Percentiles rank a stretch among this genome's conserved stretches.
Conservation (phyloP, 78 protist species). For the Blattamonas nauphoetae region DNA sequence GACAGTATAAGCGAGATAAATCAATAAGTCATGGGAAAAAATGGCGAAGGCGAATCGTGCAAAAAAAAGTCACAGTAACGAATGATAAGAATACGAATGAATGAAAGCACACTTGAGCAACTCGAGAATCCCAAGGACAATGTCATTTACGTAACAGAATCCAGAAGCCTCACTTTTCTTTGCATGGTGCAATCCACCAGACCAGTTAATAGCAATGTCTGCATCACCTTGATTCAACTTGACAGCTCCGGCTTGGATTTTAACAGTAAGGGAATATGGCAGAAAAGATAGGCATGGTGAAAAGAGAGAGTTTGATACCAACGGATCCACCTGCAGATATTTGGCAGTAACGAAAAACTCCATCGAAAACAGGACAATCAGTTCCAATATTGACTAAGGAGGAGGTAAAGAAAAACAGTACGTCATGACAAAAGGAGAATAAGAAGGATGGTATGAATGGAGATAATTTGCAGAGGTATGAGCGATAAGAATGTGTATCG, state of each 20-base stretch:
- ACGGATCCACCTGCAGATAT: slow-evolving; percentile 91
- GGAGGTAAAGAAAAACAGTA: neutral
- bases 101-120: slow-evolving; percentile 53
- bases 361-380: slow-evolving; percentile 97
- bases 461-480: no score
- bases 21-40: neutral
- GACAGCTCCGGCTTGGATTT: slow-evolving; percentile 70
- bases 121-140: slow-evolving; percentile 89
- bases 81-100: neutral
- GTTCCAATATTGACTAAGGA: slow-evolving; percentile 76
- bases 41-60: neutral
- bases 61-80: neutral
- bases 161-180: slow-evolving; percentile 88
- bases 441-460: neutral
- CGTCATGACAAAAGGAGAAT: neutral
- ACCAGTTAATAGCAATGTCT: slow-evolving; percentile 95
- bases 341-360: slow-evolving; percentile 82
- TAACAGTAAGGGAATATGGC: no score
- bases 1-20: neutral
- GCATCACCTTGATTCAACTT: slow-evolving; percentile 55
- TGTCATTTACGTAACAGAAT: slow-evolving; percentile 96
- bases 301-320: no score
- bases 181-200: slow-evolving; percentile 99
- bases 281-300: neutral
- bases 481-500: no score